Base-by-base conservation (phyloP, 2,329 filamentous ascomycete genomes). In the Corynespora cassiicola region DNA sequence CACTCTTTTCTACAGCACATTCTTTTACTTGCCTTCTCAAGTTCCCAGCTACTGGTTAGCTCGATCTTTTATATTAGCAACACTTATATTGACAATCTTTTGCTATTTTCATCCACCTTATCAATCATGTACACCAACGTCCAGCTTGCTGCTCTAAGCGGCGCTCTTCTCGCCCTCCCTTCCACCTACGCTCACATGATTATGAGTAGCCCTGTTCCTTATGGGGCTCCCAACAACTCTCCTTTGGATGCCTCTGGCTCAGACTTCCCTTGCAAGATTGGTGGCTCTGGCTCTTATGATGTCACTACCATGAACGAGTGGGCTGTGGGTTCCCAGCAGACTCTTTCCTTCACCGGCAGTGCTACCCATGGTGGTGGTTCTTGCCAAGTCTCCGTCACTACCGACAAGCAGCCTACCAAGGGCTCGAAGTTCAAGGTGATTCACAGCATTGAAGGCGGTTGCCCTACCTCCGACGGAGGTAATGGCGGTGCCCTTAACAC, bases 281-380 rank as follows among this genome's bases (percentile, higher is more conserved):
- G n/a, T n/a, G n/a, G n/a, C n/a, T 36, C 28, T 26, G 30, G 27
- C 16, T 22, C 43, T 5, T 56, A 53, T 31, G 77, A 79, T 5
- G 69, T 78, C 2, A 68, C 70, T 0, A 43, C 42, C 8, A 76
- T 70, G 68, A 94, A 88, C 54, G 63, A 73, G 1, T 88, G 86
- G 65, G 63, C 73, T 0, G 78, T 87, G 10, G 88, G 88, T 8
- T 78, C 80, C 2, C 56, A 65, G 0, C 78, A 86, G 47, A 65
- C 72, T 0, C 77, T 96, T 2, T 68, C 72, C 1, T 90, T 96
- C 68, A 70, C 66, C 0, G 94, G 92, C 3, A 75, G 75, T 23
- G 90, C 91, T 1, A 81, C 84, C 1, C 94, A 99, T 56, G 90
- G 89, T 7, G 94, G 94, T 31, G 94, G 94, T 1, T 94, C 88